Evolutionary conservation across 495 filamentous ascomycete species (phyloP).

Genomic region (Mycothermus thermophilus): DNA sequence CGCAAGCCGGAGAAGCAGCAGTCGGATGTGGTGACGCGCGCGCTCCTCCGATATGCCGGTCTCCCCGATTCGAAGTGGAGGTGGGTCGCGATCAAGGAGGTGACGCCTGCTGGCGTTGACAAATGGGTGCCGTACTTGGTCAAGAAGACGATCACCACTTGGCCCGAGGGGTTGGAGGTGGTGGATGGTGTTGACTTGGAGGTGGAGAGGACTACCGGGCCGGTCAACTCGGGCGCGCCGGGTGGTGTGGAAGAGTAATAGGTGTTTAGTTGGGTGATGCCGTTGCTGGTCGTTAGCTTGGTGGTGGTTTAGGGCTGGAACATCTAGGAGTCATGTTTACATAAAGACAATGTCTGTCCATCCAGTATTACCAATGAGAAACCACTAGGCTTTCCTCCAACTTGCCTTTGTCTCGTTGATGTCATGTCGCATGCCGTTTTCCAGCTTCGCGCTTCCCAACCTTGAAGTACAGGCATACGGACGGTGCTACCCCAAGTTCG

Average conservation of each 20-base stretch:
- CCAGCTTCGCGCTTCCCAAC: no score
- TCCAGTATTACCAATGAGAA: no score
- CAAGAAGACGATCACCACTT: constrained; percentile 7
- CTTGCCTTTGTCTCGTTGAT: no score
- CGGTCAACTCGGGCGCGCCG: constrained; percentile 10
- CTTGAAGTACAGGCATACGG: no score
- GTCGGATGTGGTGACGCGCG: neutral
- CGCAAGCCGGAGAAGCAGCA: neutral
- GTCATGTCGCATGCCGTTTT: no score
- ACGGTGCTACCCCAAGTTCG: no score
- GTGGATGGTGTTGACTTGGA: constrained; percentile 7
- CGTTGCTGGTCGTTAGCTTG: no score
- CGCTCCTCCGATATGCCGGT: constrained; percentile 5
- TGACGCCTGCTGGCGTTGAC: constrained; percentile 1
- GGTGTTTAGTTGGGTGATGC: neutral
- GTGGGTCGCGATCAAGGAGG: constrained; percentile 14
- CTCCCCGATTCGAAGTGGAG: constrained; percentile 1
- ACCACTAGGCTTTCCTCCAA: no score
- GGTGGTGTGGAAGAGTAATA: constrained; percentile 12
- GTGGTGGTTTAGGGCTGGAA: no score
- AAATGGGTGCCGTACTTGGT: constrained; percentile 13
- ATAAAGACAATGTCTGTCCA: no score
- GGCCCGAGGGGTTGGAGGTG: neutral
- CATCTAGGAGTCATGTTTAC: no score
- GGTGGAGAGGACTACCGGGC: constrained; percentile 7